Evolutionary conservation across 352 stramenopile species (phyloP).

Genomic region (Aphanomyces stellatus): DNA sequence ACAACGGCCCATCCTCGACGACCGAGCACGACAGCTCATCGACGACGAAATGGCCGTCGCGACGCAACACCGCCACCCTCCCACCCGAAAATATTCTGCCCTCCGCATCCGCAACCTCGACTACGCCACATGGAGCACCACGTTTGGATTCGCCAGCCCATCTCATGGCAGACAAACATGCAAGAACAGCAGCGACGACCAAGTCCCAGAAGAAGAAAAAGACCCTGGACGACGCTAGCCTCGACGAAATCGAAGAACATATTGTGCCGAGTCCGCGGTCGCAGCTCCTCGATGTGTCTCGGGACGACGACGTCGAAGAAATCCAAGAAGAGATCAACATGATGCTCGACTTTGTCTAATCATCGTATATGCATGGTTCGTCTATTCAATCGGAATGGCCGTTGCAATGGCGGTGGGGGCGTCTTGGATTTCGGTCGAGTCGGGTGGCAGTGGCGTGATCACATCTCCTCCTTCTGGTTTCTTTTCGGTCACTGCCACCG

Average conservation of each 20-base stretch:
- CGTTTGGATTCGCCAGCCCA: too few species aligned
- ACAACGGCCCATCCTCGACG: too few species aligned
- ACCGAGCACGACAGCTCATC: too few species aligned
- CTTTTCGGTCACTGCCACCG: background rate
- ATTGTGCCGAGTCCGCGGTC: background rate
- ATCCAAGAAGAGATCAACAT: constrained; percentile 10
- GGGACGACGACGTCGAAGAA: background rate
- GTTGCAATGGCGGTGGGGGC: background rate
- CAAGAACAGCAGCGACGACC: too few species aligned
- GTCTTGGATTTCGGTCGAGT: background rate
- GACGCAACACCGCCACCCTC: too few species aligned
- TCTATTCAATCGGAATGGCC: background rate
- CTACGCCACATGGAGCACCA: too few species aligned
- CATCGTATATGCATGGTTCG: background rate
- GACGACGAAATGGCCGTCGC: too few species aligned
- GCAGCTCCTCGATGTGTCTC: background rate
- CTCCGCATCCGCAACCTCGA: too few species aligned
- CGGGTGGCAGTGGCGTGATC: background rate
- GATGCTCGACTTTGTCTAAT: constrained; percentile 3
- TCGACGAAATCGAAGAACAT: background rate
- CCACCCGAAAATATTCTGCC: too few species aligned
- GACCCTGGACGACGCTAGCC: too few species aligned
- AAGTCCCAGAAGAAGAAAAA: too few species aligned
- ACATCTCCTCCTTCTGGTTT: background rate
- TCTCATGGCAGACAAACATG: too few species aligned